Conservation (phyloP, 768 basidiomycete genomes). For the Scleroderma citrinum region DNA sequence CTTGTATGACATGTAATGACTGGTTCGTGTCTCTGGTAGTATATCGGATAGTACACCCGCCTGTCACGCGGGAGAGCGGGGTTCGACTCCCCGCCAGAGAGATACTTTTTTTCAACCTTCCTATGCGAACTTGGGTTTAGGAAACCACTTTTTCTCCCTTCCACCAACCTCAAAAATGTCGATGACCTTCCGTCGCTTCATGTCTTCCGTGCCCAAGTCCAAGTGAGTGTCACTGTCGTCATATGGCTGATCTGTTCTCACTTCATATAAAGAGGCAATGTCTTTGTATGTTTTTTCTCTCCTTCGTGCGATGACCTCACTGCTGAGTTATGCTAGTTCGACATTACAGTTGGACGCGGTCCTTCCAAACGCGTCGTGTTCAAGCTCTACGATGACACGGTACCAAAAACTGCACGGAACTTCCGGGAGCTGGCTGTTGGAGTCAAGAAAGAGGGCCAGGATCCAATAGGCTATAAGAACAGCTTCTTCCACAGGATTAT, state of each 20-base stretch:
- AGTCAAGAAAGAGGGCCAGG: slow-evolving; percentile 33
- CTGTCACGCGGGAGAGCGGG: slow-evolving; percentile 31
- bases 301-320: not conserved
- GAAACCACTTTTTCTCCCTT: too few relatives aligned
- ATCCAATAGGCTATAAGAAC: slow-evolving; percentile 61
- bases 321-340: slow-evolving; percentile 41
- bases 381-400: slow-evolving; percentile 75
- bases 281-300: slow-evolving; percentile 28
- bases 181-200: slow-evolving; percentile 46
- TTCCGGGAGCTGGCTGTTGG: slow-evolving; percentile 76
- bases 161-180: slow-evolving; percentile 32
- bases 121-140: not conserved
- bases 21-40: slow-evolving; percentile 15
- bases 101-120: slow-evolving; percentile 1
- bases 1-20: too few relatives aligned
- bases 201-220: slow-evolving; percentile 40
- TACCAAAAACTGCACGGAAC: slow-evolving; percentile 77
- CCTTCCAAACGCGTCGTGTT: slow-evolving; percentile 72
- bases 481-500: slow-evolving; percentile 72
- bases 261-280: slow-evolving; percentile 10
- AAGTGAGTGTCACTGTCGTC: slow-evolving; percentile 10
- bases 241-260: not conserved
- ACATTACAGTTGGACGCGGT: slow-evolving; percentile 52
- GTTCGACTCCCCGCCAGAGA: slow-evolving; percentile 32
- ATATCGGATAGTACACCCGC: slow-evolving; percentile 39